Evolutionary conservation across 306 rosid genomes (phyloP), one percentile per base, ranked within the genome.

Genomic region (Casuarina equisetifolia): DNA sequence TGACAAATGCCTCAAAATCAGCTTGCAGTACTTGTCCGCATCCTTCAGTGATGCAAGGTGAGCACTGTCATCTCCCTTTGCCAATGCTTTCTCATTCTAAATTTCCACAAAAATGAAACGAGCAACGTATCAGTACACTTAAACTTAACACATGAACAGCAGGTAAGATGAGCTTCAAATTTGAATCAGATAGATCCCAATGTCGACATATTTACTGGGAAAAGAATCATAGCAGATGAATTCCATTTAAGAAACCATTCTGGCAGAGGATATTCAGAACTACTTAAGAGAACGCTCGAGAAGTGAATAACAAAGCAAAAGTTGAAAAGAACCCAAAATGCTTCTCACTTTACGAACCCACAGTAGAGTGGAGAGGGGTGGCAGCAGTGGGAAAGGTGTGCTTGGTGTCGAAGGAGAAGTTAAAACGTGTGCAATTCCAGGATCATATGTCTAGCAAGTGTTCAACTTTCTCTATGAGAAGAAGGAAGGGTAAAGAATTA

Each of bases 11-110:
- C 80, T 67, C 61, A 81, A 72, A 39, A 83, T 72, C 36, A 55
- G 57, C 77, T 81, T 83, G 82, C 85, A 86, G 68, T 75, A 66
- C 73, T 83, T 79, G 85, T 83, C 76, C 19, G 89, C 87, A 16
- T 83, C 85, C 83, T 75, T 83, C 73, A 86, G 51, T 69, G 64
- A 73, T 67, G 77, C 79, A 59, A 67, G 69, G 63, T n/a, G 46
- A 19, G 78, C 45, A 36, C 76, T 70, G 10, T 83, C 83, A 6
- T 78, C 85, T 46, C 19, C 82, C 58, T 81, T 62, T 13, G 69
- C 75, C 76, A 81, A 78, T 19, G 73, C 85, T 68, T 75, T 81
- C 2, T 72, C 87, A 78, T 86, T 86, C 89, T 86, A 59, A 32
- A 75, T 69, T 51, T 39, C 74, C 54, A 80, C 63, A 49, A 63